Evolutionary conservation across 495 filamentous ascomycete genomes (phyloP), one percentile per base, ranked within the genome.

Genomic region (Lindgomyces ingoldianus): DNA sequence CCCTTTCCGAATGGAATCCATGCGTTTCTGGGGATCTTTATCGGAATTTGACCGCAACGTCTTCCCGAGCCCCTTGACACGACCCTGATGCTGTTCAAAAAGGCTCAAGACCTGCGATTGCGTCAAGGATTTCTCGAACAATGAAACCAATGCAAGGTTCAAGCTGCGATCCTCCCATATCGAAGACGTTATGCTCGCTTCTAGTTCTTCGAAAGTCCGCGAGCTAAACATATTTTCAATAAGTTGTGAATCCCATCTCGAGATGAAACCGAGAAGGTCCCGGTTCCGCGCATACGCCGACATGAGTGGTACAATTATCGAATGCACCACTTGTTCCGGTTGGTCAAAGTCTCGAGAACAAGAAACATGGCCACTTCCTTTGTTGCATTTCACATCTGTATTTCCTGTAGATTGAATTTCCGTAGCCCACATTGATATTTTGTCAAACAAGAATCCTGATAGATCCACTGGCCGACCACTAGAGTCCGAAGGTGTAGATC

Each of bases 181-280:
- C 14, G 33, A 16, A 41, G 22, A 6, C 47, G 9, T 41, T 18
- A 21, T 24, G 24, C 16, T 50, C 30, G 25, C 27, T 53, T 57
- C 36, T 33, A 29, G 21, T 39, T 39, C 33, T 14, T 6, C 33
- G 33, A 39, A 6, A 6, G 6, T 39, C 6, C 51, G 50, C 29
- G 18, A 16, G 26, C 6, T 12, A n/a, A 16, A 48, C 18, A 21
- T 41, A 8, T 33, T 25, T 24, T 49, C 25, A 30, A 76, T 68
- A 9, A 93, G 80, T 67, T 88, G 84, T 10, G 78, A 73, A 45
- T 83, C 77, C 90, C 90, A 94, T 14, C 82, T 70, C 29, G 80
- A 77, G 67, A 91, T 75, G 69, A 93, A 94, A 3, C 80, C 80
- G 8, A 81, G 64, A 30, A 94, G 70, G 62, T 91, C 83, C 71